Evolutionary conservation across 208 protist genomes (phyloP), one percentile per base, ranked within the genome.

Genomic region (Trypanosoma melophagium): DNA sequence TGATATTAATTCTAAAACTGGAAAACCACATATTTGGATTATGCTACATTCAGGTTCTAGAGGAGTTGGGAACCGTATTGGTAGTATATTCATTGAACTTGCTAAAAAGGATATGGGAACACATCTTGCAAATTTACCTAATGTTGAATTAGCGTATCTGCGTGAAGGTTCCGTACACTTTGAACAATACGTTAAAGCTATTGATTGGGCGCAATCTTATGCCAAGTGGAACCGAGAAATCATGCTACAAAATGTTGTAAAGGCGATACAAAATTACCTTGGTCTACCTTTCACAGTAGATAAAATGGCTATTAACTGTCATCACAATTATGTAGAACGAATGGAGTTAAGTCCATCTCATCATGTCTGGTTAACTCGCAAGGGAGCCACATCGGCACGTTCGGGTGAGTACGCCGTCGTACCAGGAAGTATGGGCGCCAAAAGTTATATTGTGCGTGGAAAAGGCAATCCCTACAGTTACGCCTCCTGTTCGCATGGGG

Each of bases 41-140:
- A 97, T 97, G 92, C 75, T 97, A 62, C 92, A 97, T 74, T 91
- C 81, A 17, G 93, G 93, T 22, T 93, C 85, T 9, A 79, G 90
- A 54, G 89, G 90, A n/a, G 82, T 97, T 47, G 93, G 93, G 58
- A 96, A 95, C 68, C 81, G 81, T 60, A 97, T 96, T 56, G 90
- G 90, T 40, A 71, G 62, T 44, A 58, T 84, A 54, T 95, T 93
- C 65, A 93, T 95, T 77, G 87, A 90, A 38, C 63, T 89, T 10
- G 89, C 90, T 4, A 90, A 93, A 65, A 81, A 86, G 47, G 87
- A 96, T 50, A 92, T 96, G 79, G 81, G 74, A 17, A 74, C 60
- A 7, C 72, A 81, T 28, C 31, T 92, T 38, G 53, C 62, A 19
- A 21, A 72, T 31, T 74, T 95, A 8, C 88, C 87, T 1, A 80